Evolutionary conservation across 2,329 filamentous ascomycete species (phyloP).

Genomic region (Hortaea sp.): DNA sequence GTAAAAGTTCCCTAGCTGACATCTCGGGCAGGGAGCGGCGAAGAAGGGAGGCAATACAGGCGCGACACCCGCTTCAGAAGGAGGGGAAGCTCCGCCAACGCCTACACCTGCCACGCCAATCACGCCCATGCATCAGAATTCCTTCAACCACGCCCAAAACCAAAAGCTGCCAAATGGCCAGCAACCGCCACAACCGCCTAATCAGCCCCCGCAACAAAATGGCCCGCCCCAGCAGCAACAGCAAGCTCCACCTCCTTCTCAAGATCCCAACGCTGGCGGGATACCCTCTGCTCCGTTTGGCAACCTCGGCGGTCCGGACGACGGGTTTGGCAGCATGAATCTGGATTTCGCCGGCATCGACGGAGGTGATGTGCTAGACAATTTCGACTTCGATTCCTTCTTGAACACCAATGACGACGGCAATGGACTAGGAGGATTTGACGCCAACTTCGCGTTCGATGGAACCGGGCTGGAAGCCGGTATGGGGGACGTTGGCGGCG

Average conservation of each 20-base stretch:
- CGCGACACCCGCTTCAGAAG: constrained; percentile 31
- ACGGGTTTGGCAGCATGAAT: constrained; percentile 26
- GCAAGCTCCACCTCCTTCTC: not conserved
- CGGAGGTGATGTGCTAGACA: constrained; percentile 54
- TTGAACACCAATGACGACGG: constrained; percentile 45
- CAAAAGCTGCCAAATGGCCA: constrained; percentile 23
- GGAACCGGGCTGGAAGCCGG: constrained; percentile 13
- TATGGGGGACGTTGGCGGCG: not conserved
- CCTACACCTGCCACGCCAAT: constrained; percentile 40
- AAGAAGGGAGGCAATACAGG: constrained; percentile 16
- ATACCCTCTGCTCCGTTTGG: constrained; percentile 28
- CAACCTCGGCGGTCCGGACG: constrained; percentile 25
- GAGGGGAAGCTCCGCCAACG: constrained; percentile 35
- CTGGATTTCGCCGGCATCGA: constrained; percentile 35
- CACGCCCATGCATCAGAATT: constrained; percentile 32
- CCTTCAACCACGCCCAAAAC: constrained; percentile 30
- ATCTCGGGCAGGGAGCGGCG: constrained; percentile 2
- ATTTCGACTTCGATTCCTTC: constrained; percentile 60
- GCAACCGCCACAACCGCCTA: constrained; percentile 7
- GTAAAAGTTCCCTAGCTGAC: too few relatives aligned
- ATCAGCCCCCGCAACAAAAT: not conserved
- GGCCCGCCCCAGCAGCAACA: not conserved
- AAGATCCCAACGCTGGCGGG: constrained; percentile 20
- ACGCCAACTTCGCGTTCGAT: constrained; percentile 28
- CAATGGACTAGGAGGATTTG: constrained; percentile 25